Evolutionary conservation across 345 rosid genomes (phyloP).

Genomic region (Populus nigra): DNA sequence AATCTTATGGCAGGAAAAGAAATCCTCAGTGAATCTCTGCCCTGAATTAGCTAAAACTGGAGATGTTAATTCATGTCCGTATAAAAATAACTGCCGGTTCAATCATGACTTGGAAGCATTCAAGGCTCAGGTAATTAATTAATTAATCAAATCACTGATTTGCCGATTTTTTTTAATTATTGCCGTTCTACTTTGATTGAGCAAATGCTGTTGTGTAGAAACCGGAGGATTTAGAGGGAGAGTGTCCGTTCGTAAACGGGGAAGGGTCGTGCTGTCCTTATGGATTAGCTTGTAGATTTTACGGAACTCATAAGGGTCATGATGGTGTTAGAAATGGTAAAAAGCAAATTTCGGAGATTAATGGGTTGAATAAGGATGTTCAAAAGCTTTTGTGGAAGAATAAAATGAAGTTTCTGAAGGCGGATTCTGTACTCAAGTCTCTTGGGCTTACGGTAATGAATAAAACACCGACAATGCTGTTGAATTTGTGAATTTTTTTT

Average conservation of each 20-base stretch:
- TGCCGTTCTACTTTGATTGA: not conserved
- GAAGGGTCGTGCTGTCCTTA: conserved; percentile 53
- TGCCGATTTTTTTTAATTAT: not conserved
- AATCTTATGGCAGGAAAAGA: conserved; percentile 42
- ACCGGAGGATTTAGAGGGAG: conserved; percentile 84
- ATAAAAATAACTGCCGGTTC: conserved; percentile 66
- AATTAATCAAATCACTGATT: not conserved
- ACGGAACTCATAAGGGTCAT: conserved; percentile 51
- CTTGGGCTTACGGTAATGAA: conserved; percentile 71
- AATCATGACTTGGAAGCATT: conserved; percentile 79
- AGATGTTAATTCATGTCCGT: conserved; percentile 58
- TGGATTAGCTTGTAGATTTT: conserved; percentile 84
- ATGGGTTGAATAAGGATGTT: conserved; percentile 68
- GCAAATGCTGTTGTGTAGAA: conserved; percentile 47
- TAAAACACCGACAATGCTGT: not conserved
- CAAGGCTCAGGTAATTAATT: conserved; percentile 59
- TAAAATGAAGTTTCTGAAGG: conserved; percentile 65
- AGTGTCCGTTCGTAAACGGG: conserved; percentile 64
- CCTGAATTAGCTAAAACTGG: conserved; percentile 69
- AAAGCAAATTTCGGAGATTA: conserved; percentile 50
- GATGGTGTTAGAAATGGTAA: conserved; percentile 6
- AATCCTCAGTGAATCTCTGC: conserved; percentile 59
- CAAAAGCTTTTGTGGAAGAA: conserved; percentile 92
- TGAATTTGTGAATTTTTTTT: not conserved
- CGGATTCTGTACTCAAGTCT: conserved; percentile 65